Evolutionary conservation across 345 rosid species (phyloP).

Genomic region (Cardamine occulta): DNA sequence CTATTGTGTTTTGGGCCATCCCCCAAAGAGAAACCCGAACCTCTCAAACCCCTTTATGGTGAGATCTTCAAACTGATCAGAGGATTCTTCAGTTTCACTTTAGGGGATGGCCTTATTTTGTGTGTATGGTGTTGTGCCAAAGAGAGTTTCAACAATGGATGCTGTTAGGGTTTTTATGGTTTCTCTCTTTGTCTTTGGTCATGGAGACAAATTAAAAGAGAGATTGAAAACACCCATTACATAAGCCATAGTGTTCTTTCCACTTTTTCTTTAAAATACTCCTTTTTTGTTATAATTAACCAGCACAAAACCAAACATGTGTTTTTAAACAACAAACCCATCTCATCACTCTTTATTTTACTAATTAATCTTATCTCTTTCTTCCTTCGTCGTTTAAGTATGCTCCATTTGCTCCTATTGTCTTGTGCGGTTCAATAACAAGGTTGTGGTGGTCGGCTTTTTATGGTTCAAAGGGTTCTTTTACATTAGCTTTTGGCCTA

Average conservation of each 20-base stretch:
- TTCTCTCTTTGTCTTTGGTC: slow-evolving; percentile 45
- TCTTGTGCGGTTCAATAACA: slow-evolving; percentile 30
- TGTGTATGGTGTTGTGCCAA: slow-evolving; percentile 41
- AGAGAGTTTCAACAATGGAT: slow-evolving; percentile 43
- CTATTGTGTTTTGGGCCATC: slow-evolving; percentile 41
- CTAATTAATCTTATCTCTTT: neutral
- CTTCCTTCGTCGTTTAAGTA: neutral
- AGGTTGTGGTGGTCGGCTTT: slow-evolving; percentile 29
- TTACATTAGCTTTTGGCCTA: neutral
- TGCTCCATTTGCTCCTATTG: slow-evolving; percentile 1
- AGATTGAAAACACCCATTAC: slow-evolving; percentile 32
- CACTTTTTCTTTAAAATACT: slow-evolving; percentile 23
- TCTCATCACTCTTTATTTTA: slow-evolving; percentile 18
- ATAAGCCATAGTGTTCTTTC: slow-evolving; percentile 36
- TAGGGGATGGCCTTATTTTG: slow-evolving; percentile 40
- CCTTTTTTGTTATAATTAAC: neutral
- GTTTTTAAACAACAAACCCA: slow-evolving; percentile 28
- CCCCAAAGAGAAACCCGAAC: slow-evolving; percentile 33
- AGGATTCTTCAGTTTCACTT: slow-evolving; percentile 36
- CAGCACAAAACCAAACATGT: slow-evolving; percentile 40
- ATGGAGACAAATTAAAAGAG: slow-evolving; percentile 38
- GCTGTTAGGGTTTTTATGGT: slow-evolving; percentile 33
- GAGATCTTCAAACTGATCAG: slow-evolving; percentile 24
- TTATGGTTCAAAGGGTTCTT: slow-evolving; percentile 1
- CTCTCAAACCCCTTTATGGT: slow-evolving; percentile 33